Evolutionary conservation across 2,329 filamentous ascomycete genomes (phyloP), one percentile per base, ranked within the genome.

Genomic region (Exophiala sp.): DNA sequence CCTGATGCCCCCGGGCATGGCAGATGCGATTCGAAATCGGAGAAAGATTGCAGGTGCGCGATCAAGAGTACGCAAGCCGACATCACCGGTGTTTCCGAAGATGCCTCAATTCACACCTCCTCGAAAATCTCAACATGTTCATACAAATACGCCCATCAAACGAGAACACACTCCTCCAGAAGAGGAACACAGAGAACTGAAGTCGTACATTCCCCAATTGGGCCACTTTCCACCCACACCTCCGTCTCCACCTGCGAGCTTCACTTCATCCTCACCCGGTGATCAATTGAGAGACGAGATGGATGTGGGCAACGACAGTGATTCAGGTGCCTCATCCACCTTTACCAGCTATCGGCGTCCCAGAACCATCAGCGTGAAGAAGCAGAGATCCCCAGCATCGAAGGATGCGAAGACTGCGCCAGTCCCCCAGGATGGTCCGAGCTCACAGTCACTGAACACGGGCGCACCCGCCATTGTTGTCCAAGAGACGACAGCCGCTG

Each of bases 391-490:
- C 16, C 47, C 40, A 29, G 12, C 32, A 29, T 35, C 35, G 18
- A 21, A 42, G 34, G n/a, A 34, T 20, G 18, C 20, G 10, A 41
- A 52, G 6, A 48, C 21, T 12, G 7, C 34, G 16, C 5, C 43
- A 32, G 24, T 39, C 12, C 20, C 40, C 12, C 51, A 50, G 51
- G 8, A 10, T 45, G 47, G 57, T 54, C 53, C 50, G 35, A 54
- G 50, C 46, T 41, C 46, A 21, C 10, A 38, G 12, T 38, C 47
- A 10, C 46, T 50, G 12, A 36, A 51, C 21, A 53, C 53, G 29
- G 44, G 45, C n/a, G 54, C 50, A 42, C 41, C 53, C 40, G 43
- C 32, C 42, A 56, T 56, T 47, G 53, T 59, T 48, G 53, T 56
- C 39, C 57, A 56, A 51, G 47, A 47, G 33, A 48, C 49, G 39